These are phyloP conservation scores for Sporothrix protearum DNA, from an alignment of 2,329 filamentous ascomycete species.

Conservation along the genomic window DNA sequence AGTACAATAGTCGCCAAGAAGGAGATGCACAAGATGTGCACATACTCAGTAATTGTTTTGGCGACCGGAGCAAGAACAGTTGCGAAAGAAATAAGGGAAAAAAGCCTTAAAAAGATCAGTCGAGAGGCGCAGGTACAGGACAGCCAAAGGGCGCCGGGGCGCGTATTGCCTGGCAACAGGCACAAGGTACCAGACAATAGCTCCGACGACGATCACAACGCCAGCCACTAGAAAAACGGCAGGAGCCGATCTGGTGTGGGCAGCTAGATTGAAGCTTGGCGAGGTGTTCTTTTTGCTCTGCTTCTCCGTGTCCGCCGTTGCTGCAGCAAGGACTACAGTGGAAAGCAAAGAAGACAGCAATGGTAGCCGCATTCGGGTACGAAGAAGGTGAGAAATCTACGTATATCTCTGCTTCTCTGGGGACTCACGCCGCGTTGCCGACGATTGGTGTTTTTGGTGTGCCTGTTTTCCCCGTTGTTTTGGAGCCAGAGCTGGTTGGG, in stretches of 20 bases:
- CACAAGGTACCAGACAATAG: not conserved
- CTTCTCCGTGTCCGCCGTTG: not conserved
- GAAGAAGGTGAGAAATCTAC: not conserved
- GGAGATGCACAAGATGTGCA: not conserved
- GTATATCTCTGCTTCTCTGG: not conserved
- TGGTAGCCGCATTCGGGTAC: not conserved
- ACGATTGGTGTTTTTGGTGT: not conserved
- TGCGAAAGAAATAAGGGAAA: not conserved
- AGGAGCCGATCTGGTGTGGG: not conserved
- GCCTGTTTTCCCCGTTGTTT: constrained; percentile 9
- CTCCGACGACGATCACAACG: not conserved
- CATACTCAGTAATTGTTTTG: not conserved
- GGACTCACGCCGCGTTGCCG: not conserved
- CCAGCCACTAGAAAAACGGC: not conserved
- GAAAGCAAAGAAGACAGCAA: not conserved
- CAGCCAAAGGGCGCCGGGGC: not conserved
- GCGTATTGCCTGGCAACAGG: not conserved
- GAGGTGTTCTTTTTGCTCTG: not conserved
- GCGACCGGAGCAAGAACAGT: not conserved
- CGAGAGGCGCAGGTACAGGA: not conserved
- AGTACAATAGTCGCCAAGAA: not conserved
- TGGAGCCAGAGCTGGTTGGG: not conserved
- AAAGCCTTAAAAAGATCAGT: too few relatives aligned
- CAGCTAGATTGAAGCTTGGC: not conserved
- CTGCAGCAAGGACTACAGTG: not conserved